Conservation (phyloP, 352 stramenopile genomes). For the Globisporangium echinulatum region DNA sequence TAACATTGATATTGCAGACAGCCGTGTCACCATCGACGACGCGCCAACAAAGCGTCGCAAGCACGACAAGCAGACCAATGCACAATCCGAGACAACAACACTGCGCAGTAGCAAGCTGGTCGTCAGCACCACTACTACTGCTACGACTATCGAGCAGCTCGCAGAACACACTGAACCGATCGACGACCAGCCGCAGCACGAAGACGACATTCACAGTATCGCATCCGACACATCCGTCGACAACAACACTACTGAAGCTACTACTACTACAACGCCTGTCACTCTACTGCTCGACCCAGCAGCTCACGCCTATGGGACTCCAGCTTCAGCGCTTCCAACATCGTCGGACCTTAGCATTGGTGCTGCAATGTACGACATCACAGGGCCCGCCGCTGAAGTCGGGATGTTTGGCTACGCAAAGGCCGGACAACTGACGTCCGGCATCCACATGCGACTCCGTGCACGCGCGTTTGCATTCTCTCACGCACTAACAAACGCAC, state of each 20-base stretch:
- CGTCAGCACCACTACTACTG: too few species aligned
- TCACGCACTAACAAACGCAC: constrained; percentile 19
- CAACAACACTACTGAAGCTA: background rate
- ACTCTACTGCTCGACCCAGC: background rate
- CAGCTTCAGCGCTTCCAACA: background rate
- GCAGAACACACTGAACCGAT: background rate
- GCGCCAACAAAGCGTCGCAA: background rate
- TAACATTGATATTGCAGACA: background rate
- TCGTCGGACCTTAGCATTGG: constrained; percentile 43
- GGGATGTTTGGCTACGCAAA: constrained; percentile 89
- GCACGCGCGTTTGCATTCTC: constrained; percentile 79
- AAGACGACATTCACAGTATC: background rate
- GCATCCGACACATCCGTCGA: background rate
- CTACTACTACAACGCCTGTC: background rate
- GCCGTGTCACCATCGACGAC: background rate
- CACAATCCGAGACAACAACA: too few species aligned
- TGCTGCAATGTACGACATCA: constrained; percentile 83
- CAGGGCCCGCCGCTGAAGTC: constrained; percentile 67
- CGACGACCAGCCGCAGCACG: background rate
- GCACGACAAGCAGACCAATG: background rate
- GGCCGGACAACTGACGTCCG: constrained; percentile 58
- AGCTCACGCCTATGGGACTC: background rate
- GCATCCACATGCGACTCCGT: constrained; percentile 84
- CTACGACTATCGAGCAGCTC: background rate
- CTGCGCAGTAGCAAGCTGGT: too few species aligned